Evolutionary conservation across 139 green algal genomes (phyloP), one percentile per base, ranked within the genome.

Genomic region (Ettlia oleoabundans): DNA sequence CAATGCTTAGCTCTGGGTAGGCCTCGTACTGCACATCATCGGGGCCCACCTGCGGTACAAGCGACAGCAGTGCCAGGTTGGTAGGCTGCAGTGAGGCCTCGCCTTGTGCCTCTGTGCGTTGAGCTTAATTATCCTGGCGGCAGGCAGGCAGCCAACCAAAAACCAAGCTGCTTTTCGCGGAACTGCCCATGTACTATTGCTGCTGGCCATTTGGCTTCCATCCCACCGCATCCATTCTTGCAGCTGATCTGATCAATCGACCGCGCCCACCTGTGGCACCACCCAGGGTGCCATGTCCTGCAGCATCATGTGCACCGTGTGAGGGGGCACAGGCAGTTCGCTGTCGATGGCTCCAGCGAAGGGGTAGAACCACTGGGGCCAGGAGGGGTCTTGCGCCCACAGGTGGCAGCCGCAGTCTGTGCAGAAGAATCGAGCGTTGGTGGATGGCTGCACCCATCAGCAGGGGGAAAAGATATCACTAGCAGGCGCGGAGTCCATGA

Each of bases 281-380:
- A 93, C 78, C 89, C 89, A 93, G 28, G 2, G 51, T 13, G 86
- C 73, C 64, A 89, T 93, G 81, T 64, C 88, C 9, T 58, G 66
- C 64, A 93, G 75, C 82, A 93, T 92, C 41, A 93, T 83, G 62
- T 93, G 88, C 32, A 87, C 86, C 21, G 55, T 62, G 78, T 87
- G 82, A 13, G 81, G 80, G 1, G 89, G 83, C 26, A 24, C 24
- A 9, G 89, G 85, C 66, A 93, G 82, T 24, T 80, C 38, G 30
- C 82, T 90, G 76, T 93, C 89, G 30, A 93, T 92, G 4, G 89
- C 89, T n/a, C 71, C 78, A 41, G 89, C 89, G n/a, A 65, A 88
- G 75, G 21, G 88, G 89, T 26, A 24, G 58, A 80, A 1, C 2
- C 66, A 73, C 51, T 41, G 41, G 24, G 68, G 51, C 51, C 33